Evolutionary conservation across 2,329 filamentous ascomycete genomes (phyloP).

Genomic region (Phialocephala sp.): DNA sequence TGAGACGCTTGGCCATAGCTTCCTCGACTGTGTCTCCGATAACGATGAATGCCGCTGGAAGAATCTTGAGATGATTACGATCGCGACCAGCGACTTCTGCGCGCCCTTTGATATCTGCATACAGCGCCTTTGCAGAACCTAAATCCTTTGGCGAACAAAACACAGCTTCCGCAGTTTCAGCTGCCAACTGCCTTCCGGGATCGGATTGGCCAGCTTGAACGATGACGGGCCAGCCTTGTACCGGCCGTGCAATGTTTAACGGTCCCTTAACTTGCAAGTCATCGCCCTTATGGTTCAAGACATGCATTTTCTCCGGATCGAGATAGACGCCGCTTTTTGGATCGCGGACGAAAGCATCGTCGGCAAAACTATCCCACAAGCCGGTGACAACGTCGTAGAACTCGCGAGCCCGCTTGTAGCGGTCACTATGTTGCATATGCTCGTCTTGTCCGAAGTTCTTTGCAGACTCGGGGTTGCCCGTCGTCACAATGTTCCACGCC

Average conservation of each 20-base stretch:
- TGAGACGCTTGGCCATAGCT: conserved; percentile 53
- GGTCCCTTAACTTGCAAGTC: conserved; percentile 67
- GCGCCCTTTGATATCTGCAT: conserved; percentile 57
- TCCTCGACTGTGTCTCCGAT: conserved; percentile 56
- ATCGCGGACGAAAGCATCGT: conserved; percentile 69
- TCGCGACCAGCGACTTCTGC: conserved; percentile 52
- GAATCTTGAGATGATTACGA: conserved; percentile 54
- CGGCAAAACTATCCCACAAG: conserved; percentile 70
- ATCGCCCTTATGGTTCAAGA: conserved; percentile 68
- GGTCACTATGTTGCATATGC: conserved; percentile 61
- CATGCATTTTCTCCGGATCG: conserved; percentile 59
- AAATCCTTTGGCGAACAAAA: conserved; percentile 53
- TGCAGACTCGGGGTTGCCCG: conserved; percentile 58
- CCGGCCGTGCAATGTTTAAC: conserved; percentile 67
- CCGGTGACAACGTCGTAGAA: conserved; percentile 70
- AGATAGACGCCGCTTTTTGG: conserved; percentile 63
- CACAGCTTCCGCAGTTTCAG: conserved; percentile 72
- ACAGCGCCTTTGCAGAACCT: conserved; percentile 52
- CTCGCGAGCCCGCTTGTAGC: conserved; percentile 66
- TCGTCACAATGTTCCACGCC: conserved; percentile 64
- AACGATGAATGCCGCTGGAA: conserved; percentile 57
- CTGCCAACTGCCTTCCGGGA: conserved; percentile 69
- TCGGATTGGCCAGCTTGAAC: conserved; percentile 72
- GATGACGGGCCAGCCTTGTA: conserved; percentile 70
- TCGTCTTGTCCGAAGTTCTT: conserved; percentile 54